Base-by-base conservation (phyloP, 768 basidiomycete genomes). In the Amanita rubescens region DNA sequence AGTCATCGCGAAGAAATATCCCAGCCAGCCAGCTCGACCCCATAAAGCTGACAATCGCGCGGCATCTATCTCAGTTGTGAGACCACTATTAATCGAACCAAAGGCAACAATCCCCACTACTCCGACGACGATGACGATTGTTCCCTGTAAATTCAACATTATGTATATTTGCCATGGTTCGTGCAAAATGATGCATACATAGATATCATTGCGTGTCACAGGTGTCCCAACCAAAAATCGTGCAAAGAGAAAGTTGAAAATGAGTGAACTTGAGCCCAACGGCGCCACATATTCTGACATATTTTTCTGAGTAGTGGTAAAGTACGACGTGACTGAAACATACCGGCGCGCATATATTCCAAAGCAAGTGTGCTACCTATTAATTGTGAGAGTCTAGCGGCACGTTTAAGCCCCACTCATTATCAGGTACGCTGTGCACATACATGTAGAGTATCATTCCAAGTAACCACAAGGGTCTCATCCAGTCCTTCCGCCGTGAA, bases 201-300 rank as follows among this genome's bases (percentile, higher is more conserved):
- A 85, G 33, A 94, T 88, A 64, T 94, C 92, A 33, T 79, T 86
- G 53, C 71, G 80, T 39, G 88, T 91, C 35, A 94, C 88, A 1
- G 90, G 88, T 5, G 87, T 90, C 34, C 89, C 90, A 5, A 91
- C 85, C 55, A 92, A 77, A 63, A 92, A 87, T 60, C 87, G 82
- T 34, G 95, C 95, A 66, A 96, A 95, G 34, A 96, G 75, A 65
- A 96, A 94, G 67, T 98, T 98, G 75, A 98, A 97, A 53, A 98
- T 83, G 57, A 98, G 81, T 11, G 92, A 90, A 10, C 92, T 88
- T 0, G 91, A 92, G 12, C 95, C 94, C 3, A 98, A 78, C 2
- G 94, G 94, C 1, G 95, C 95, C 53, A 98, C 94, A 67, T 96
- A 97, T 81, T 95, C 90, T 82, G 69, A 14, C 53, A 25, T 49